Evolutionary conservation across 148 eudicot species (phyloP), one percentile per base, ranked within the genome.

Genomic region (Salicornia ramosissima): DNA sequence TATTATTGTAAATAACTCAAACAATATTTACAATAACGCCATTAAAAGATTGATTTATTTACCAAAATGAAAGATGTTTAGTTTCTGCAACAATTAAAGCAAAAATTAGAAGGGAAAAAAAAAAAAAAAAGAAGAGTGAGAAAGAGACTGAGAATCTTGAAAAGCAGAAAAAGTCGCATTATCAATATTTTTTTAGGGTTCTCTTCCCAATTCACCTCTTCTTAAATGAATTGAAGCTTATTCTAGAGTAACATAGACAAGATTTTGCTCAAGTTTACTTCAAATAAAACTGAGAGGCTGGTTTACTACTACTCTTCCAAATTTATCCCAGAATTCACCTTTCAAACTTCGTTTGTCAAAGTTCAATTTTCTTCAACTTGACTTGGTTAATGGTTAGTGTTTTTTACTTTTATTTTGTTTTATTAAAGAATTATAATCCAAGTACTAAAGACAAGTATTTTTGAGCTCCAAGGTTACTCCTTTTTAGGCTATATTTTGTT

Each of bases 341-440:
- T 65, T 66, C 36, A 29, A 65, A 65, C 43, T 49, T 45, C 29
- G 25, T 29, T 49, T 47, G 25, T 16, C 30, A 12, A 16, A 31
- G 2, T n/a, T 14, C 9, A 10, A 24, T 8, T 69, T 24, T 33
- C 73, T 25, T 24, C 56, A 71, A 50, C 36, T 72, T 74, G 60
- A 67, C 68, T 69, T 68, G 72, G 59, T 36, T 33, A 26, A 4
- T 12, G 16, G 1, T 54, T 34, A 25, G 26, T 53, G 9, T 3
- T 36, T 36, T 36, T 36, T 36, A 8, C n/a, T 36, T 4, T 36
- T 36, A 8, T 72, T 21, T 58, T 39, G 14, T 30, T 22, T 47
- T 46, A 63, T 65, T 51, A 53, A 72, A 56, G 43, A 55, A 56
- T 50, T 67, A 34, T 70, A 55, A 69, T 33, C 69, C 71, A 74